Evolutionary conservation across 495 filamentous ascomycete species (phyloP).

Genomic region (Penicillium soppii): DNA sequence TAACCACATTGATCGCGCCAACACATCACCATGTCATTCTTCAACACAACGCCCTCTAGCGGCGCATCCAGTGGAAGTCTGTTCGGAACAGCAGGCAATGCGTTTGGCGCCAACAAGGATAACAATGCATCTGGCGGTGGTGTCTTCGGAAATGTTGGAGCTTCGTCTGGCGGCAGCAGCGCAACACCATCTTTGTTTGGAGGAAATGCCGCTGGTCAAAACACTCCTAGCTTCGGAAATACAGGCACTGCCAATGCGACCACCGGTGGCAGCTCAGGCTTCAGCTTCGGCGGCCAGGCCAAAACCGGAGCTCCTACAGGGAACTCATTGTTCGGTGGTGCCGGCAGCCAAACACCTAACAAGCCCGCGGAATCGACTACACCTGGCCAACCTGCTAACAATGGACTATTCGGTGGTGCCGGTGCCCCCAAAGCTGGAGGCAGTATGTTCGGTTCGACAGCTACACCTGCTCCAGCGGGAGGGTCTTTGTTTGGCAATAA

Average conservation of each 20-base stretch:
- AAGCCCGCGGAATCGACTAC: conserved; percentile 37
- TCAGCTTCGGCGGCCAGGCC: conserved; percentile 42
- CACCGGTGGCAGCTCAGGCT: conserved; percentile 29
- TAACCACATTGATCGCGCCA: conserved; percentile 18
- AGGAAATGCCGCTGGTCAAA: conserved; percentile 22
- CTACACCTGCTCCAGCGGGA: conserved; percentile 40
- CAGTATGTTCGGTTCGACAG: conserved; percentile 40
- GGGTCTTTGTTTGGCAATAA: conserved; percentile 43
- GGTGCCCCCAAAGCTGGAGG: conserved; percentile 18
- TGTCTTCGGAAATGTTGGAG: conserved; percentile 48
- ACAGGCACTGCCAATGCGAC: conserved; percentile 19
- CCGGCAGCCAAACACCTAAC: conserved; percentile 35
- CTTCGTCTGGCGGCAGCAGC: conserved; percentile 30
- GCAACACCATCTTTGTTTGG: conserved; percentile 39
- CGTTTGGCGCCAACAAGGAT: conserved; percentile 34
- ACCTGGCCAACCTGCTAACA: conserved; percentile 34
- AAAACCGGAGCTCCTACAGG: conserved; percentile 23
- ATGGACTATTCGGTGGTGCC: conserved; percentile 51
- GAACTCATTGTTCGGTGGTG: conserved; percentile 27
- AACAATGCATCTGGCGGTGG: conserved; percentile 28
- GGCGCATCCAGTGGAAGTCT: conserved; percentile 34
- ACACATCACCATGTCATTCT: conserved; percentile 36
- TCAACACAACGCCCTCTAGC: conserved; percentile 34
- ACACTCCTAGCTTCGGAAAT: conserved; percentile 35
- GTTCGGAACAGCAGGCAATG: conserved; percentile 40